Conservation (phyloP, 2,329 filamentous ascomycete species). For the Stemphylium beticola region DNA sequence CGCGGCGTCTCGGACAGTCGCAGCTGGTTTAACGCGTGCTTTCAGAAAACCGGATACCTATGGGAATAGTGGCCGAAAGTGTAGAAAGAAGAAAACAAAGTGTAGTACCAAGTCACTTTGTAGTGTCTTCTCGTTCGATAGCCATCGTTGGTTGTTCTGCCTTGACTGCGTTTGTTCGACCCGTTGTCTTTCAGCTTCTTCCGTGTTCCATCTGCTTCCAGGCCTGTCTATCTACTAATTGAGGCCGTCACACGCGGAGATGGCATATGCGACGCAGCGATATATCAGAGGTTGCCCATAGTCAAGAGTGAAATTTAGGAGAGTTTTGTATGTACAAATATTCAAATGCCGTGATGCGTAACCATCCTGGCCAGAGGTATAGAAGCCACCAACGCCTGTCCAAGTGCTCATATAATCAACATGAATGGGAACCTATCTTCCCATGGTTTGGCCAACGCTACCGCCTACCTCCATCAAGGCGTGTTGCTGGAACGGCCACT, state of each 20-base stretch:
- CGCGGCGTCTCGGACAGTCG: slow-evolving; percentile 6
- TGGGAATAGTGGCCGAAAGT: neutral
- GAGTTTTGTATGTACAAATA: slow-evolving; percentile 13
- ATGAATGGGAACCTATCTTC: neutral
- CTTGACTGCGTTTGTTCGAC: slow-evolving; percentile 31
- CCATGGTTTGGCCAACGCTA: neutral
- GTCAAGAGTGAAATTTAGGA: neutral
- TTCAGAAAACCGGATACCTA: neutral
- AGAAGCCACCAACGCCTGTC: slow-evolving; percentile 38
- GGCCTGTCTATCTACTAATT: neutral
- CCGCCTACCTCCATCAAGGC: neutral
- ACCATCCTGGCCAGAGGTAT: slow-evolving; percentile 25
- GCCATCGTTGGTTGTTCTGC: slow-evolving; percentile 15
- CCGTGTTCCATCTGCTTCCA: slow-evolving; percentile 37
- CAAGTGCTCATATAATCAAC: slow-evolving; percentile 16
- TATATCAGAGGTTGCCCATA: neutral
- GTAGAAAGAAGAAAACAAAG: neutral
- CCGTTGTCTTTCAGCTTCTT: slow-evolving; percentile 22
- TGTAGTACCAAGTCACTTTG: neutral
- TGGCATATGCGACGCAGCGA: neutral
- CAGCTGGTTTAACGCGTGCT: neutral
- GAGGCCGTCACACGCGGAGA: neutral
- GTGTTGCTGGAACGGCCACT: neutral
- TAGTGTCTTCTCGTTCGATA: slow-evolving; percentile 17
- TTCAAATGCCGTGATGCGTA: slow-evolving; percentile 8